A percentile compares a stretch with the other conserved stretches of the same genome.
phyloP scores from a whole-genome alignment of 441 rosid species.

The Euphorbia celastroides region DNA sequence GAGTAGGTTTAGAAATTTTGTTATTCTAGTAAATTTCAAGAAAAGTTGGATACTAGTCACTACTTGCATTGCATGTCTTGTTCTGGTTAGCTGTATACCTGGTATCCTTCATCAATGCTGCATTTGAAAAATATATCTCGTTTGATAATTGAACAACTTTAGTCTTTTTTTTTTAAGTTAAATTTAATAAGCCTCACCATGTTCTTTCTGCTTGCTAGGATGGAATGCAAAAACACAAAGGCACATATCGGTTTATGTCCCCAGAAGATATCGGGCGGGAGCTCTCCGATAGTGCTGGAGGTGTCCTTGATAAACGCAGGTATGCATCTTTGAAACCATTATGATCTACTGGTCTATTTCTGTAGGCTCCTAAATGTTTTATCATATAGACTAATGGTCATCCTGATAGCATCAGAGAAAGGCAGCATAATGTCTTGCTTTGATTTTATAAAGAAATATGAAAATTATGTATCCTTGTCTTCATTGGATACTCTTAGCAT shows the following conservation, averaged over 20 bases:
- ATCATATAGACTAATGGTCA: background rate
- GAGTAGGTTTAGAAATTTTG: background rate
- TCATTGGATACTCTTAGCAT: background rate
- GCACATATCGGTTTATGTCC: slow-evolving; percentile 86
- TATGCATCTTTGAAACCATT: slow-evolving; percentile 18
- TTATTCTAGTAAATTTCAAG: background rate
- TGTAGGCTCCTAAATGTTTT: background rate
- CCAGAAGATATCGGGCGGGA: slow-evolving; percentile 96
- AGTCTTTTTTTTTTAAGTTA: background rate
- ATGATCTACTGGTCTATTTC: background rate
- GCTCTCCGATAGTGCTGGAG: slow-evolving; percentile 79
- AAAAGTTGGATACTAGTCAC: background rate
- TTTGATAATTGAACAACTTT: background rate
- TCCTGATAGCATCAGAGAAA: background rate
- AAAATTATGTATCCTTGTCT: too few species aligned
- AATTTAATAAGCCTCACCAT: slow-evolving; percentile 3
- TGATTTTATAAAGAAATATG: too few species aligned
- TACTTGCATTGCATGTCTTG: background rate
- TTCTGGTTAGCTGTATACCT: background rate
- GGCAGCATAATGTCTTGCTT: background rate
- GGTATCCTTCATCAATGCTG: background rate
- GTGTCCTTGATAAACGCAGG: slow-evolving; percentile 98
- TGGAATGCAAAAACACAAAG: slow-evolving; percentile 95
- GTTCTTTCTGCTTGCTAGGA: slow-evolving; percentile 42
- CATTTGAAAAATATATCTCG: background rate